Base-by-base conservation (phyloP, 208 protist genomes). In the Acanthamoeba lenticulata region DNA sequence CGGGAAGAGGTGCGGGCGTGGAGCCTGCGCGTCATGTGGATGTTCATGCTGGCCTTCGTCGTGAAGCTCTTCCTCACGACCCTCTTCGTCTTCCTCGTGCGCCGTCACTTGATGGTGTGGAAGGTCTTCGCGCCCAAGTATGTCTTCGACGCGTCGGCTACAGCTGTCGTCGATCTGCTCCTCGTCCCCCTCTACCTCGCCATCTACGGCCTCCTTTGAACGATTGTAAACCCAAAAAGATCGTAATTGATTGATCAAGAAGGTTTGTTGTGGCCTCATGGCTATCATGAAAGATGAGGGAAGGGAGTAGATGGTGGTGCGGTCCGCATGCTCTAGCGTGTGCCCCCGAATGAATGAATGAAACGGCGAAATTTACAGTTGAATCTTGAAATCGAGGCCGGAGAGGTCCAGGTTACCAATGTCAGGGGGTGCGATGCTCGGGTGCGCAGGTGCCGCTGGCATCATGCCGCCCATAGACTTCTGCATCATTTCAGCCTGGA, bases 71-170 rank as follows among this genome's bases (percentile, higher is more conserved):
- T 93, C 19, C 38, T 90, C 9, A 95, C 94, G 21, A 92, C 62
- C 42, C 40, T 94, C 0, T 90, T 69, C 55, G 94, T 96, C 34
- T 95, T 92, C 81, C n/a, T 24, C 49, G 65, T 85, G 13, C 27
- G 95, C 7, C 44, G 96, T 38, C 96, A 97, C 79, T 74, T 97
- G 34, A 97, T 97, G 96, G 96, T 96, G 32, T 97, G 95, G 95
- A 65, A 89, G 44, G 90, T 97, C 21, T 97, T 97, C 81, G 91
- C 94, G 19, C 96, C 96, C 42, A 96, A 96, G 69, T 96, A 94
- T 45, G 85, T 95, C 3, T 96, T 96, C 90, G 95, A 96, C 72
- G 89, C 67, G 2, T 5, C 55, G 34, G 60, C 94, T 55, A 42
- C 94, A 5, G n/a, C 94, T 21, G 44, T 92, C 34, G 55, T 95